Base-by-base conservation (phyloP, 1,284 basidiomycete species). In the Rhodotorula sp. region DNA sequence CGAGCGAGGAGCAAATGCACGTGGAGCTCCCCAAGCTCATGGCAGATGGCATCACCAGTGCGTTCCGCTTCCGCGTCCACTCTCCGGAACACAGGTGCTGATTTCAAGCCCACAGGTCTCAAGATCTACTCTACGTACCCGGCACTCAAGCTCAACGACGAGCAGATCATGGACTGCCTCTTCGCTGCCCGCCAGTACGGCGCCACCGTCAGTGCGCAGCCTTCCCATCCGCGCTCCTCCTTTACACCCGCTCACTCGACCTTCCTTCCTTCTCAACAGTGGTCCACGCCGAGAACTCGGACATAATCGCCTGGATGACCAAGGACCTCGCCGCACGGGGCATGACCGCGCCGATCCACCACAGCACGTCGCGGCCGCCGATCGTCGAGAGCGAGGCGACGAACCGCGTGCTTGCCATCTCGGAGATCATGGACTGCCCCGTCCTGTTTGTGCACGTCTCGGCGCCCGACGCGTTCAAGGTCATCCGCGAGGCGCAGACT, bases 51-150 rank as follows among this genome's bases (percentile, higher is more conserved):
- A 75, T 79, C 64, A 77, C 78, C 17, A 70, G 65, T 10, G 56
- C 34, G 34, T 34, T 34, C 34, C 34, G 34, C 34, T 34, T 34
- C 34, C 34, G 34, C 34, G 5, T 34, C 5, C 34, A 34, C 34
- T 34, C 34, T 34, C 34, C 3, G 34, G 5, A 34, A 34, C 34
- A 2, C 34, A 34, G 34, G 5, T 9, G 23, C n/a, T 50, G 14
- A 13, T 7, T 50, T 14, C 9, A 10, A 2, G 3, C 9, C 49
- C 21, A 10, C 50, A 57, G 56, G 49, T 61, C 34, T 80, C 72
- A 80, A 74, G 76, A 75, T 79, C 52, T 80, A 78, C 67, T 77
- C 78, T 72, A 79, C 78, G 9, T 79, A 80, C 67, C 72, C 74
- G 4, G 67, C 76, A 10, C 66, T 78, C 45, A 73, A 75, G 66